These are phyloP conservation scores for Oleoguttula mirabilis DNA, from an alignment of 495 filamentous ascomycete genomes.

Conservation along the genomic window DNA sequence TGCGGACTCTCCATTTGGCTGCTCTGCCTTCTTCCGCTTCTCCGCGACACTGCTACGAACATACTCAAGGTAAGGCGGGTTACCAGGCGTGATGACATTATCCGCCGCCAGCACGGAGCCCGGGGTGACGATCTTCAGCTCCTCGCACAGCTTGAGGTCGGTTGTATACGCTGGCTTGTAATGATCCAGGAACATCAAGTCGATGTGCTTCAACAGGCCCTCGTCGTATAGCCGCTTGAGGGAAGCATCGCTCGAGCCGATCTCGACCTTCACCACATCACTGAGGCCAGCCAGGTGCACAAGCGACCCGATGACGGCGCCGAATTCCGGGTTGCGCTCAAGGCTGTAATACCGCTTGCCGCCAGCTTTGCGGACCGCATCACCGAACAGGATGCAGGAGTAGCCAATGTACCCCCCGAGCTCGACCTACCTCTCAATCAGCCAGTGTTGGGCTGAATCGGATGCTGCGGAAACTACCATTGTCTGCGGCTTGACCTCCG, in stretches of 20 bases:
- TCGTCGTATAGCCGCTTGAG: conserved; percentile 42
- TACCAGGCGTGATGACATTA: conserved; percentile 63
- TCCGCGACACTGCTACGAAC: conserved; percentile 44
- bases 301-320: conserved; percentile 47
- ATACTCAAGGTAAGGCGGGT: conserved; percentile 60
- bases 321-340: conserved; percentile 57
- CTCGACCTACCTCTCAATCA: conserved; percentile 40
- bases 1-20: conserved; percentile 17
- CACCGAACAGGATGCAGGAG: conserved; percentile 59
- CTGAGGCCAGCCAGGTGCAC: conserved; percentile 56
- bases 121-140: conserved; percentile 45
- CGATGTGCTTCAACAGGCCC: conserved; percentile 45
- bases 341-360: conserved; percentile 53
- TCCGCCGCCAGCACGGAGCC: conserved; percentile 58
- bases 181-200: conserved; percentile 64
- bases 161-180: conserved; percentile 57
- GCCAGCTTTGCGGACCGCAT: conserved; percentile 45
- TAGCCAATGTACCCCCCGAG: conserved; percentile 76
- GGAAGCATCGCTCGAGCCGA: conserved; percentile 51
- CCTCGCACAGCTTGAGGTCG: conserved; percentile 63
- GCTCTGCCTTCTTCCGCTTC: conserved; percentile 31
- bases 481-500: conserved; percentile 46
- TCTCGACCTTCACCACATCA: conserved; percentile 52
- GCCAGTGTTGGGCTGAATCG: conserved; percentile 5
- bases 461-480: conserved; percentile 40